These are phyloP conservation scores for Quercus phellos DNA, from an alignment of 331 rosid genomes.

Conservation along the genomic window DNA sequence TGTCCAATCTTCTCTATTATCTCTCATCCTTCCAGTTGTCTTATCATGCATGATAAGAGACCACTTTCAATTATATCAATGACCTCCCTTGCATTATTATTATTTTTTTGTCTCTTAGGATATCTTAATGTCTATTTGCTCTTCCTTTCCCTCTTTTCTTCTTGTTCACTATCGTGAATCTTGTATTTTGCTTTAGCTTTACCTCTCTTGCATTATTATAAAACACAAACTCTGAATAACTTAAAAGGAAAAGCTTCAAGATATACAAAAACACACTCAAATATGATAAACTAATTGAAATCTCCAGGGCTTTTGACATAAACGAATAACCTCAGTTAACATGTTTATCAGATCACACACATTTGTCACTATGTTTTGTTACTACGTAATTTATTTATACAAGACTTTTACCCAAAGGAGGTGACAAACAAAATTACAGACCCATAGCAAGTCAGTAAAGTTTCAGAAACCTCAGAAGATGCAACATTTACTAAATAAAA, in stretches of 20 bases:
- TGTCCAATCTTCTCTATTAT: not conserved
- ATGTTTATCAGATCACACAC: not conserved
- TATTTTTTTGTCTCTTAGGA: too few relatives aligned
- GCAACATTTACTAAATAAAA: not conserved
- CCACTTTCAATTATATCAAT: not conserved
- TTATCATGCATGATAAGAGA: not conserved
- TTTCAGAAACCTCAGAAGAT: not conserved
- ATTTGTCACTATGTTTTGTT: too few relatives aligned
- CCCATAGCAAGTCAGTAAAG: not conserved
- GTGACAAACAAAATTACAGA: not conserved
- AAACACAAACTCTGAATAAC: not conserved
- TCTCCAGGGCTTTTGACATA: not conserved
- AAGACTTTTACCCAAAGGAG: conserved; percentile 1
- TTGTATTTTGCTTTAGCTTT: too few relatives aligned
- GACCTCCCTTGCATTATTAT: not conserved
- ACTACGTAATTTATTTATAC: not conserved
- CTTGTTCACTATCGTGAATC: too few relatives aligned
- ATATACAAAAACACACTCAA: not conserved
- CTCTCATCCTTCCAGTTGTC: not conserved
- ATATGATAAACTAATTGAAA: not conserved
- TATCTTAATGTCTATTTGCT: too few relatives aligned
- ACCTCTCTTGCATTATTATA: not conserved
- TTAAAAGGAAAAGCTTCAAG: not conserved
- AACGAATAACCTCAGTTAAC: not conserved
- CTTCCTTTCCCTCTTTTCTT: too few relatives aligned